Percentiles rank a stretch among this genome's conserved stretches.
phyloP scores from a whole-genome alignment of 2,329 filamentous ascomycete species.

The Penicillium olsonii region DNA sequence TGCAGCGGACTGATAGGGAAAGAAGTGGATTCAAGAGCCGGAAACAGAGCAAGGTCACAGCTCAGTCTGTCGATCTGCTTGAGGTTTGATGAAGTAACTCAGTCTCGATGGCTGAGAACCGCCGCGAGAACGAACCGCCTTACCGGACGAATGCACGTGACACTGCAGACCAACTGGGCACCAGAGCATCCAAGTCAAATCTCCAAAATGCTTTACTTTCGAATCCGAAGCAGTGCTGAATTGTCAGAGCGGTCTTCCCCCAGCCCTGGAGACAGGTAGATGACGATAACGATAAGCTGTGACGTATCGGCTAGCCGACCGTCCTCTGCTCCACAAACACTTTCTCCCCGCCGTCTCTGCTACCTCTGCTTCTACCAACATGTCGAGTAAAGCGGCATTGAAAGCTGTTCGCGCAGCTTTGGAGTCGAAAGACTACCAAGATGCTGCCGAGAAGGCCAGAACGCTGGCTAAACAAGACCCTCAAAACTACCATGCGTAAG shows the following conservation, averaged over 20 bases:
- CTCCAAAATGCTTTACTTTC: too few species aligned
- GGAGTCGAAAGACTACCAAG: slow-evolving; percentile 75
- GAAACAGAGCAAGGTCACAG: too few species aligned
- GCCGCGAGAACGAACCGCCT: neutral
- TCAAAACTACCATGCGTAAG: slow-evolving; percentile 79
- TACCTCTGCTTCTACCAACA: slow-evolving; percentile 22
- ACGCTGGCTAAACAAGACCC: slow-evolving; percentile 71
- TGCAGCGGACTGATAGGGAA: neutral
- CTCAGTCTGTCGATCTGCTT: neutral
- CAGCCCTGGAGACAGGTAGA: neutral
- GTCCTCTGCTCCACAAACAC: slow-evolving; percentile 16
- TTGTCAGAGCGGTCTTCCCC: too few species aligned
- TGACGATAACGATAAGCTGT: slow-evolving; percentile 23
- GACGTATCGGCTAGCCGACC: slow-evolving; percentile 29
- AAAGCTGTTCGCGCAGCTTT: slow-evolving; percentile 80
- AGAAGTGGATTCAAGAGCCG: too few species aligned
- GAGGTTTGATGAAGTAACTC: neutral
- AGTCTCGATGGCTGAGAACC: neutral
- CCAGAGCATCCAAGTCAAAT: too few species aligned
- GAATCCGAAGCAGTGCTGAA: too few species aligned
- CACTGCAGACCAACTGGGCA: too few species aligned
- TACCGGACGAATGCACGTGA: slow-evolving; percentile 1
- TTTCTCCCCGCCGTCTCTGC: slow-evolving; percentile 23
- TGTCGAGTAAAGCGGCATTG: slow-evolving; percentile 67
- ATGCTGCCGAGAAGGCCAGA: slow-evolving; percentile 69